Base-by-base conservation (phyloP, 345 rosid species). In the Eucalyptus regnans region DNA sequence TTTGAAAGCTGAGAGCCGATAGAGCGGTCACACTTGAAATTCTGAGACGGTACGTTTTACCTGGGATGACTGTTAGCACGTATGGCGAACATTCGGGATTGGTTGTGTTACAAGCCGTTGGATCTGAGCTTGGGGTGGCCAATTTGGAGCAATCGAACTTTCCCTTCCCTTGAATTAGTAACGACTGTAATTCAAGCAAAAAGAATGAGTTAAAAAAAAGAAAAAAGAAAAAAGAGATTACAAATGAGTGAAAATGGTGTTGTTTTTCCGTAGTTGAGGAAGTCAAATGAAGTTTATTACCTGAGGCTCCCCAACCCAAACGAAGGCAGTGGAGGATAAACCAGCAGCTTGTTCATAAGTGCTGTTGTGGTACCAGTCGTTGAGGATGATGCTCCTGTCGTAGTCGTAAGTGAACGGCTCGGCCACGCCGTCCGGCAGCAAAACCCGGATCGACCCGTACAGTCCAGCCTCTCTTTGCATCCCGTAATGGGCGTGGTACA, bases 251-350 rank as follows among this genome's bases (percentile, higher is more conserved):
- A 60, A 37, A 58, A 56, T 18, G 50, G 46, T 41, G 62, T 62
- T 49, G 51, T 29, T 51, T 50, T 37, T 27, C 33, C 25, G 3
- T 25, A 50, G 20, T 62, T 33, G 18, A 8, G 44, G 16, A 20
- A 68, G 6, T 33, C 20, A 27, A 17, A 31, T n/a, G 0, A 71
- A 15, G 68, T 16, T 3, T 8, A 66, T 31, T 89, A 96, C 98
- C 94, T 95, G 92, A 91, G 99, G 97, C 89, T 97, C 99, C 4
- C 91, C 91, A 43, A 97, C 95, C 98, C 97, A 97, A 37, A 31
- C 89, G 86, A 96, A 97, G 51, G 93, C 90, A 54, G 22, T 22
- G 60, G 60, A 54, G 60, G 60, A 54, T 54, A 54, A 54, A 22
- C 60, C 60, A 22, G 27, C 60, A 54, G 27, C 60, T 54, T 54